Conservation (phyloP, 495 filamentous ascomycete genomes). For the Corynascus novoguineensis region DNA sequence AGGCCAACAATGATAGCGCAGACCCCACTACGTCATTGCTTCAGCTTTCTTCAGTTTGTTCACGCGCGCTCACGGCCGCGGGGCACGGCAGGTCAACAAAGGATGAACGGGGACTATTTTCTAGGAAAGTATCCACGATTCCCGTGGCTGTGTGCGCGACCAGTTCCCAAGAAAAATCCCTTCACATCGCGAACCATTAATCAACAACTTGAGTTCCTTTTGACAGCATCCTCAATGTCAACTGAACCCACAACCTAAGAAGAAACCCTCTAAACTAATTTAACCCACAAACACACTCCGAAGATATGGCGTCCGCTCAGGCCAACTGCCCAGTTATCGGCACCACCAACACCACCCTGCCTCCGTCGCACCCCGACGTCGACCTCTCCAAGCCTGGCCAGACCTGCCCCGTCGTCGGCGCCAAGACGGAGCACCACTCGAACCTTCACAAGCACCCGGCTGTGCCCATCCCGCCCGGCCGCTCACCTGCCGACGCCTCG, state of each 20-base stretch:
- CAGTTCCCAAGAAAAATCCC: no score
- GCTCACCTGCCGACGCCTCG: conserved; percentile 34
- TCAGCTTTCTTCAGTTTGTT: neutral
- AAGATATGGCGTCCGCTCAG: conserved; percentile 16
- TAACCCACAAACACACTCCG: neutral
- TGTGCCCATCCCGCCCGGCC: conserved; percentile 29
- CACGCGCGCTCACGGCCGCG: neutral
- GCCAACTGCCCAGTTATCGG: conserved; percentile 38
- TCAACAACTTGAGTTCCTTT: neutral
- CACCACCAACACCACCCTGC: conserved; percentile 41
- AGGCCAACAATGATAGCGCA: neutral
- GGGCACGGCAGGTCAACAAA: neutral
- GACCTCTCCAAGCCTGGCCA: conserved; percentile 42
- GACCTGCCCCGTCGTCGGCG: conserved; percentile 41
- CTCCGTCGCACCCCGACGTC: conserved; percentile 38
- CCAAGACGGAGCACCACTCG: conserved; percentile 42
- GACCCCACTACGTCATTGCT: conserved; percentile 6
- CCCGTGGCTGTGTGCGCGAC: neutral
- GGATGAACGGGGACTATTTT: neutral
- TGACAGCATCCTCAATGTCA: neutral
- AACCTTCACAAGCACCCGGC: conserved; percentile 41
- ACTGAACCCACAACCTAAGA: neutral
- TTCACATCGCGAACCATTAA: neutral
- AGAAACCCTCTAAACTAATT: neutral
- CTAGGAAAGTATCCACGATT: no score